phyloP scores from a whole-genome alignment of 441 rosid genomes.

The Dalechampia spathulata region DNA sequence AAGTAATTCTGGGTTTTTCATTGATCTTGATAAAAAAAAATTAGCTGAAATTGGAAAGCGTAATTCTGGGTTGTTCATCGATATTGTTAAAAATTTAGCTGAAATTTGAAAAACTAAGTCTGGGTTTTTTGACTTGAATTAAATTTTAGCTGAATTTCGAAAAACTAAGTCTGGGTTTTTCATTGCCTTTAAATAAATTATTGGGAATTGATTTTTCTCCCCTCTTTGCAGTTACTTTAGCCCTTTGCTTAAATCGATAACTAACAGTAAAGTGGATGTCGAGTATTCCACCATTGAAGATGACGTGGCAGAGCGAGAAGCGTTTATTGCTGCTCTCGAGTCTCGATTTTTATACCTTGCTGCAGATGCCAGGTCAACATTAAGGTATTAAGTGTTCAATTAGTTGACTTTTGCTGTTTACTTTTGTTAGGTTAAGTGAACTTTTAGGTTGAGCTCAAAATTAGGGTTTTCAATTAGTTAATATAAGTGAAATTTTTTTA shows the following conservation, averaged over 20 bases:
- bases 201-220: too few relatives aligned
- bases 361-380: constrained; percentile 79
- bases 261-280: constrained; percentile 41
- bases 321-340: constrained; percentile 60
- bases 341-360: constrained; percentile 86
- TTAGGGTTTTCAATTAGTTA: too few relatives aligned
- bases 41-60: too few relatives aligned
- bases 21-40: too few relatives aligned
- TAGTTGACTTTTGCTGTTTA: not conserved
- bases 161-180: not conserved
- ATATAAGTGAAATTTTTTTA: too few relatives aligned
- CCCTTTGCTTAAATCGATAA: constrained; percentile 67
- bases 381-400: constrained; percentile 41
- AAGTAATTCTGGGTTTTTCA: constrained; percentile 8
- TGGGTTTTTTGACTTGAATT: too few relatives aligned
- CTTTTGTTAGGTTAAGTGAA: not conserved
- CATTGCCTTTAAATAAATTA: too few relatives aligned
- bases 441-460: too few relatives aligned
- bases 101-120: too few relatives aligned
- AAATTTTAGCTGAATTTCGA: too few relatives aligned
- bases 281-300: constrained; percentile 52
- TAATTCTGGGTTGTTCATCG: too few relatives aligned
- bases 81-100: too few relatives aligned
- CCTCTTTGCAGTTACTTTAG: constrained; percentile 74
- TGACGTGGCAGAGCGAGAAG: constrained; percentile 62